A percentile compares a stretch with the other conserved stretches of the same genome.
phyloP scores from a whole-genome alignment of 2,329 filamentous ascomycete genomes.

The Cladosporium sp. region DNA sequence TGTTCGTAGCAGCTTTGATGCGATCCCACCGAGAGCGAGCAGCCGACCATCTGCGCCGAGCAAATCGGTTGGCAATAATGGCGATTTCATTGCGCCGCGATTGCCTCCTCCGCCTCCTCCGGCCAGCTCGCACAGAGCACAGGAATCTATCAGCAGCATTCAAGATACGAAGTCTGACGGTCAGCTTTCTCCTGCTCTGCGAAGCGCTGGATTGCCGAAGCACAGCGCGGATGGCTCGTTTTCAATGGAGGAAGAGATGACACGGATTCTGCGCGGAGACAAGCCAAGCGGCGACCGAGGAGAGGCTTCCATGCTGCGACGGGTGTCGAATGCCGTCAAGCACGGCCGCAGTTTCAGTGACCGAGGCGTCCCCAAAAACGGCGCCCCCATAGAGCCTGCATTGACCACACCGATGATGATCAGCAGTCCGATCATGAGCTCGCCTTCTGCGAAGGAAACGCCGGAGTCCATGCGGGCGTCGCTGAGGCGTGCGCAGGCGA shows the following conservation, averaged over 20 bases:
- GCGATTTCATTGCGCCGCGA: constrained; percentile 42
- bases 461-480: constrained; percentile 55
- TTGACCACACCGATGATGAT: constrained; percentile 20
- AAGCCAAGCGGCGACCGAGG: constrained; percentile 29
- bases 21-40: constrained; percentile 40
- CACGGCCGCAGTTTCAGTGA: constrained; percentile 86
- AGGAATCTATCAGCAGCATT: constrained; percentile 40
- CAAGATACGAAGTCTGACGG: constrained; percentile 27
- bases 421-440: constrained; percentile 38
- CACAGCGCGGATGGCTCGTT: constrained; percentile 76
- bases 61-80: constrained; percentile 34
- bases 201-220: constrained; percentile 35
- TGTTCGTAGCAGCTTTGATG: constrained; percentile 35
- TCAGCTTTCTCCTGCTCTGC: constrained; percentile 25
- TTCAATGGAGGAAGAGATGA: constrained; percentile 93
- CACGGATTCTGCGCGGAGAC: constrained; percentile 74
- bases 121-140: constrained; percentile 32
- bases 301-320: constrained; percentile 66
- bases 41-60: constrained; percentile 39
- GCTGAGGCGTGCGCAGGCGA: constrained; percentile 72
- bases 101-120: constrained; percentile 37
- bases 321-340: constrained; percentile 87
- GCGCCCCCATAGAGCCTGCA: constrained; percentile 1
- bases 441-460: constrained; percentile 45
- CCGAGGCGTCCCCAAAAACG: constrained; percentile 26